Evolutionary conservation across 2,329 filamentous ascomycete genomes (phyloP), one percentile per base, ranked within the genome.

Genomic region (Cladosporium velox): DNA sequence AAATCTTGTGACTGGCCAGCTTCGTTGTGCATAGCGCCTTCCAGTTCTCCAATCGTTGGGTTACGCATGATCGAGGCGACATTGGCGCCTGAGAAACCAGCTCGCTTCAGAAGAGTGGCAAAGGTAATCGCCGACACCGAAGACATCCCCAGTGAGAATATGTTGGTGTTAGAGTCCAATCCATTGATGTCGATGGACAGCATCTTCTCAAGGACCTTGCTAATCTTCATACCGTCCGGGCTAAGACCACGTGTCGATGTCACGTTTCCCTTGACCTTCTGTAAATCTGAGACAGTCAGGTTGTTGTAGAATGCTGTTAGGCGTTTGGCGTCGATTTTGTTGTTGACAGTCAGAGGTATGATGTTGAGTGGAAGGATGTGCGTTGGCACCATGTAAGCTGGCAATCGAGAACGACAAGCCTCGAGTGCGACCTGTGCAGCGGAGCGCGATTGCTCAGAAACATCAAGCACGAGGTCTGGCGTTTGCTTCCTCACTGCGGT

Each of bases 341-440:
- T 97, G 76, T 97, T 97, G 7, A 91, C 82, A 1, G 92, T 96
- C 0, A 97, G 82, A 0, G 93, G 93, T 64, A 97, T 88, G 8
- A 81, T 83, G 0, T 88, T 84, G 8, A 97, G 79, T 3, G 85
- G 86, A 28, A 97, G 81, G 66, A 96, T 88, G 73, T 95, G 91
- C 0, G 92, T 93, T 0, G 93, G 94, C 1, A 97, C 86, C 93
- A 97, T 97, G 76, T 97, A 97, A 0, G 85, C 86, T 0, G 93
- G 91, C 3, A 97, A 83, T 26, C 83, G 87, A 1, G 85, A 81
- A 38, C 86, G 85, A 71, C 93, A 97, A n/a, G 87, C 85, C 12
- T 80, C 71, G 18, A 77, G 74, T 1, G 79, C 75, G 4, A 69
- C 71, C 4, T 61, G 66, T 4, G 68, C 67, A n/a, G 76, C 60